Conservation (phyloP, 31 red algal species). For the Porphyra umbilicalis region DNA sequence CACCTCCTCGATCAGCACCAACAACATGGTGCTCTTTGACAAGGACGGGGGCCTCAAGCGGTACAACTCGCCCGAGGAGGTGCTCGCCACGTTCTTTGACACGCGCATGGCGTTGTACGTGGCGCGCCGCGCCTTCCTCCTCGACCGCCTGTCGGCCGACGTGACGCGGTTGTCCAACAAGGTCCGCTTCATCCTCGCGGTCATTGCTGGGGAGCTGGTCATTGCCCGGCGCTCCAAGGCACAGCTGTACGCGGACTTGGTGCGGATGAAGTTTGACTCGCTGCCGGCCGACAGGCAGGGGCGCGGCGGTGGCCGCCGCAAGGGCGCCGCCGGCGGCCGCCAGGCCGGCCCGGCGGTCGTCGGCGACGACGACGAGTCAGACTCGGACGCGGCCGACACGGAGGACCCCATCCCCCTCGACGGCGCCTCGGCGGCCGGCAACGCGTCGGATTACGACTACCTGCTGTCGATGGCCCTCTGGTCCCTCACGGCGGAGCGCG, state of each 20-base stretch:
- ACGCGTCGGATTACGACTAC: constrained; percentile 74
- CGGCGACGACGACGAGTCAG: constrained; percentile 4
- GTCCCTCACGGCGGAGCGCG: constrained; percentile 80
- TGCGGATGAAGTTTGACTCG: constrained; percentile 50
- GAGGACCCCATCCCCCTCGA: not conserved
- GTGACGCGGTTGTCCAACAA: constrained; percentile 73
- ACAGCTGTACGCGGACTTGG: constrained; percentile 68
- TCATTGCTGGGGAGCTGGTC: constrained; percentile 78
- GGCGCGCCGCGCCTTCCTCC: constrained; percentile 39
- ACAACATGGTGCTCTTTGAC: constrained; percentile 98
- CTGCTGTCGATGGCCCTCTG: constrained; percentile 95
- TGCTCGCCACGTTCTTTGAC: constrained; percentile 72
- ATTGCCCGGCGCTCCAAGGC: constrained; percentile 70
- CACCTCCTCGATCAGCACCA: constrained; percentile 60
- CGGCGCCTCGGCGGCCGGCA: not conserved
- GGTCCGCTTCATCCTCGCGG: constrained; percentile 86
- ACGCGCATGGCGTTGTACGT: constrained; percentile 68
- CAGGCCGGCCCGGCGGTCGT: not conserved
- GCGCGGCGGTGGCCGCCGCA: not conserved
- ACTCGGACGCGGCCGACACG: not conserved
- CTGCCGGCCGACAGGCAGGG: constrained; percentile 23
- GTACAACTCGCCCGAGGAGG: constrained; percentile 70
- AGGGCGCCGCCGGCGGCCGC: not conserved
- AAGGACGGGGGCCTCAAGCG: constrained; percentile 58
- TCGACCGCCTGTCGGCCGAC: constrained; percentile 47